Evolutionary conservation across 805 yeast genomes (phyloP).

Genomic region (Ogataea dorogensis): DNA sequence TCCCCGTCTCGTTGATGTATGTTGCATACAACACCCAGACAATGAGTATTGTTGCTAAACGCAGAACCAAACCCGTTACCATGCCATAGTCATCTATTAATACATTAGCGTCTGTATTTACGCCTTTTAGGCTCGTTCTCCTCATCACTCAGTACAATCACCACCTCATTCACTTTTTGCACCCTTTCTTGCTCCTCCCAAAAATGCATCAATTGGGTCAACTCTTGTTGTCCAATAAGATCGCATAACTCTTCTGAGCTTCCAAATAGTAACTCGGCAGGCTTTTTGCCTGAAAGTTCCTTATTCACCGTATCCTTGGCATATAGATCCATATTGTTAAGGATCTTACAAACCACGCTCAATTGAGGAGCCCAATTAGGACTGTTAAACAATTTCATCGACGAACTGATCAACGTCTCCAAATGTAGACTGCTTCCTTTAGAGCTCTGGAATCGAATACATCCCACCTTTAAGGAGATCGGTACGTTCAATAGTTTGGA

Average conservation of each 20-base stretch:
- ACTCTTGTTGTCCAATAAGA: constrained; percentile 14
- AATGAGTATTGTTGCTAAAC: constrained; percentile 27
- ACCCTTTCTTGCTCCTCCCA: constrained; percentile 22
- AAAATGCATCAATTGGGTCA: constrained; percentile 9
- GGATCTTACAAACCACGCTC: constrained; percentile 17
- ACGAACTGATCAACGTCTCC: constrained; percentile 19
- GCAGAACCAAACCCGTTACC: constrained; percentile 32
- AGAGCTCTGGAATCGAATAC: constrained; percentile 12
- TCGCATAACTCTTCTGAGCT: constrained; percentile 12
- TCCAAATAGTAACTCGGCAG: constrained; percentile 16
- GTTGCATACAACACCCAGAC: constrained; percentile 34
- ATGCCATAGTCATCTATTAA: constrained; percentile 6
- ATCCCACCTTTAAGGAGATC: constrained; percentile 13
- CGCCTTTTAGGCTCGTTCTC: neutral
- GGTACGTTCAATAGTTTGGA: constrained; percentile 7
- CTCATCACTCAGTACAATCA: constrained; percentile 15
- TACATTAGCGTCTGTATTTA: constrained; percentile 3
- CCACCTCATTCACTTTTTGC: constrained; percentile 16
- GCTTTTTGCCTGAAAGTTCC: constrained; percentile 9
- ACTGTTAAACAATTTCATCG: constrained; percentile 18
- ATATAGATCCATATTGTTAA: constrained; percentile 14
- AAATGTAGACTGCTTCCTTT: constrained; percentile 14
- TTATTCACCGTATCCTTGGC: constrained; percentile 14
- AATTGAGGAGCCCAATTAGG: constrained; percentile 22
- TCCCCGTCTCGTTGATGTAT: constrained; percentile 34